Base-by-base conservation (phyloP, 495 filamentous ascomycete species). In the Penicillium steckii region DNA sequence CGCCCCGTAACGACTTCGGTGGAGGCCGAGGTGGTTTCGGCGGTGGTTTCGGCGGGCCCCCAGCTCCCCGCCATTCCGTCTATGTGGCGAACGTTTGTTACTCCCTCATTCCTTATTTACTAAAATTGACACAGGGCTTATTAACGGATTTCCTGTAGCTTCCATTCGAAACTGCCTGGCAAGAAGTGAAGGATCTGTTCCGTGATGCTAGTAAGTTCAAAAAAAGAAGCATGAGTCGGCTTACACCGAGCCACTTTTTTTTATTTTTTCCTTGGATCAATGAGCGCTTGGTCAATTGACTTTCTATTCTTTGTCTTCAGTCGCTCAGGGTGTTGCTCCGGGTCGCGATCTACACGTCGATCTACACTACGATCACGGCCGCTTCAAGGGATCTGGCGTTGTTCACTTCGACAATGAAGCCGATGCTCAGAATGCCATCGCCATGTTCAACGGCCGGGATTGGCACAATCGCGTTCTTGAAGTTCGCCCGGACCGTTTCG, bases 121-220 rank as follows among this genome's bases (percentile, higher is more conserved):
- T 53, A 59, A 49, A 50, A 44, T 48, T 38, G 41, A 33, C 25
- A 35, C 51, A 60, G 56, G 52, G 17, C 25, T 25, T 55, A 52
- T 65, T 62, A 50, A 61, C 52, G 53, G 22, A 26, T 57, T n/a
- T 71, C 60, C 69, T 82, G 46, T 75, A 98, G 94, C 89, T 98
- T 61, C 94, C 94, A 23, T 98, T 90, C 79, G 96, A 87, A 45
- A 90, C 95, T 62, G 94, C 95, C 69, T 98, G 94, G 94, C 94
- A 98, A 79, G 94, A 98, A 72, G 74, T 98, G 67, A 98, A 98
- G 79, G 94, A 98, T 73, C 79, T 98, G 57, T 98, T 98, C 82
- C 91, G 94, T 64, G 91, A 97, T 81, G 90, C 94, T 76, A 89
- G 94, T 96, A 82, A 82, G 87, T 82, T 24, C 56, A 44, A 35